A percentile compares a stretch with the other conserved stretches of the same genome.
phyloP scores from a whole-genome alignment of 139 green algal species.

The Chlorella sorokiniana region DNA sequence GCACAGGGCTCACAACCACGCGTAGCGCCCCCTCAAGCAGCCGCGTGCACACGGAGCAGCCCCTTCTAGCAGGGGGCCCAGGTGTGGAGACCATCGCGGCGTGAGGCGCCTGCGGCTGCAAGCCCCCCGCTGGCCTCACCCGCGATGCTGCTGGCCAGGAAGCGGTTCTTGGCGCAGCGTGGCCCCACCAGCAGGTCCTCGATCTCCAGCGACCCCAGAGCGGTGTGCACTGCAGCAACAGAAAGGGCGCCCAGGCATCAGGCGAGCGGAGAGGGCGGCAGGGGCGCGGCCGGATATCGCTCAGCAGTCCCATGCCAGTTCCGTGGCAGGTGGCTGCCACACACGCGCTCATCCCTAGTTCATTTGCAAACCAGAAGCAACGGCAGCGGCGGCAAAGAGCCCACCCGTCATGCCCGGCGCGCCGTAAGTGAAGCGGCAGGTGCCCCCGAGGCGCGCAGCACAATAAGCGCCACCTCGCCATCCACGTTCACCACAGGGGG shows the following conservation, averaged over 20 bases:
- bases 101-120: neutral
- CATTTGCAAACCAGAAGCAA: too few species aligned
- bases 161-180: slow-evolving; percentile 23
- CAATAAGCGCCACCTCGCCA: slow-evolving; percentile 58
- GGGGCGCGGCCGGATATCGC: too few species aligned
- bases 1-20: too few species aligned
- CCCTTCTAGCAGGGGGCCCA: too few species aligned
- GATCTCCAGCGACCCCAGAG: slow-evolving; percentile 63
- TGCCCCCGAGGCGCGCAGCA: slow-evolving; percentile 49
- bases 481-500: slow-evolving; percentile 66
- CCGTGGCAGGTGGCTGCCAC: too few species aligned
- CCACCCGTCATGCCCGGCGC: slow-evolving; percentile 30
- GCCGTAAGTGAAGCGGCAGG: slow-evolving; percentile 34
- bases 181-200: slow-evolving; percentile 75
- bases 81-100: neutral
- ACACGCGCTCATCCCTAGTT: too few species aligned
- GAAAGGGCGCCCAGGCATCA: neutral
- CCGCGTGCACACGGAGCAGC: too few species aligned
- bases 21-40: too few species aligned
- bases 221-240: slow-evolving; percentile 30
- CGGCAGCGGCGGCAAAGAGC: too few species aligned
- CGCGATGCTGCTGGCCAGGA: slow-evolving; percentile 41
- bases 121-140: neutral
- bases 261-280: too few species aligned
- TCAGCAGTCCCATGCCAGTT: too few species aligned